Evolutionary conservation across 2,329 filamentous ascomycete genomes (phyloP).

Genomic region (Diatrype stigma): DNA sequence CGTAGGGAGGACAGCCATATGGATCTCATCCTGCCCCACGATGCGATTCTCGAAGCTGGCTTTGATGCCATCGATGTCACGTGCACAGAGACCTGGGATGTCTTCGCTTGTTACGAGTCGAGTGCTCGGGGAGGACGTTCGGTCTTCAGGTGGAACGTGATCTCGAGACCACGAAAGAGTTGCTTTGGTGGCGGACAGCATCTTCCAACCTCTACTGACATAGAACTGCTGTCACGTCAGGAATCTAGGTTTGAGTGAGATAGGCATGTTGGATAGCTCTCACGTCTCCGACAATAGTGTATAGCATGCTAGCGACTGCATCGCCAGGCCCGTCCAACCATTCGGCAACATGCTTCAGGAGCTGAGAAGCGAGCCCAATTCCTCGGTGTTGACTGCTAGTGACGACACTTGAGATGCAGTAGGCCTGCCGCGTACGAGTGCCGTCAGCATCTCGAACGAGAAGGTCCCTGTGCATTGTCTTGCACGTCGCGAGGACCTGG

Average conservation of each 20-base stretch:
- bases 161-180: constrained; percentile 2
- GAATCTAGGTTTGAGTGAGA: background rate
- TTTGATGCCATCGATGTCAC: constrained; percentile 8
- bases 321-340: constrained; percentile 15
- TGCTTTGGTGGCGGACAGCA: constrained; percentile 7
- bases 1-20: constrained; percentile 13
- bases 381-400: constrained; percentile 10
- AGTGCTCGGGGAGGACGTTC: constrained; percentile 1
- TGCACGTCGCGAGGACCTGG: constrained; percentile 14
- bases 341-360: constrained; percentile 12
- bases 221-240: constrained; percentile 12
- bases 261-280: background rate
- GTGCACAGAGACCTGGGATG: constrained; percentile 10
- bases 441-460: constrained; percentile 7
- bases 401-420: constrained; percentile 14
- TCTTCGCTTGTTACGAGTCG: constrained; percentile 7
- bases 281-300: constrained; percentile 14
- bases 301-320: constrained; percentile 15
- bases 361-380: constrained; percentile 9
- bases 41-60: constrained; percentile 1
- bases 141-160: background rate
- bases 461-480: constrained; percentile 14
- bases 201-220: constrained; percentile 12
- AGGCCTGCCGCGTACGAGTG: constrained; percentile 8
- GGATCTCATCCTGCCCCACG: background rate